Base-by-base conservation (phyloP, 2,329 filamentous ascomycete species). In the Colletotrichum lindemuthianum region DNA sequence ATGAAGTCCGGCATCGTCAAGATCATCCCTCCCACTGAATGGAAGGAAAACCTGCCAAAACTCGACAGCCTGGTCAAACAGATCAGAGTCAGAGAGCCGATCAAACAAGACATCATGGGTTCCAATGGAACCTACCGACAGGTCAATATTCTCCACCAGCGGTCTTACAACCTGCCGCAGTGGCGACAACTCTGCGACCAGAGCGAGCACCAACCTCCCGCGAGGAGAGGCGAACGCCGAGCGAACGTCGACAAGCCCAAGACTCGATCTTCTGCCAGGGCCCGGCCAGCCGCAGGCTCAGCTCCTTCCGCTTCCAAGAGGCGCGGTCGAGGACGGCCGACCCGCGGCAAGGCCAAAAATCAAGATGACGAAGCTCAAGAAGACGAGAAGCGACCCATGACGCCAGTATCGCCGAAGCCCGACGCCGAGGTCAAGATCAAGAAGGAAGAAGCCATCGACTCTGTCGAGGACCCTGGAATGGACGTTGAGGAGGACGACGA, bases 1-100 rank as follows among this genome's bases (percentile, higher is more conserved):
- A 99, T 99, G 96, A 92, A 93, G 78, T 96, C 93, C 24, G 96
- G 96, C 40, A 97, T 99, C 71, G 89, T 98, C 74, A 98, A 99
- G 80, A 91, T 99, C 63, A 90, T 98, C 57, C 94, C 96, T 34
- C 96, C 96, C 1, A 81, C 90, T 72, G 94, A 98, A 86, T 99
- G 96, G 96, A 96, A 87, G 77, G 88, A 94, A 68, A 84, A 88
- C 33, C 88, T 96, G 41, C 92, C 92, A 13, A 82, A 86, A 41
- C 87, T 97, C 67, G 89, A 96, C 73, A 91, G 97, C 72, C 85
- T 93, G 54, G 87, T 99, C 69, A 98, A 97, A 79, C 90, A 91
- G 67, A 92, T 99, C 76, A 90, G 90, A 74, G 94, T 99, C 73
- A 95, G 95, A 78, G 96, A 99, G 69, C 96, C 96, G 4, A 98